Conservation (phyloP, 768 basidiomycete genomes). For the Boletus sensibilis region DNA sequence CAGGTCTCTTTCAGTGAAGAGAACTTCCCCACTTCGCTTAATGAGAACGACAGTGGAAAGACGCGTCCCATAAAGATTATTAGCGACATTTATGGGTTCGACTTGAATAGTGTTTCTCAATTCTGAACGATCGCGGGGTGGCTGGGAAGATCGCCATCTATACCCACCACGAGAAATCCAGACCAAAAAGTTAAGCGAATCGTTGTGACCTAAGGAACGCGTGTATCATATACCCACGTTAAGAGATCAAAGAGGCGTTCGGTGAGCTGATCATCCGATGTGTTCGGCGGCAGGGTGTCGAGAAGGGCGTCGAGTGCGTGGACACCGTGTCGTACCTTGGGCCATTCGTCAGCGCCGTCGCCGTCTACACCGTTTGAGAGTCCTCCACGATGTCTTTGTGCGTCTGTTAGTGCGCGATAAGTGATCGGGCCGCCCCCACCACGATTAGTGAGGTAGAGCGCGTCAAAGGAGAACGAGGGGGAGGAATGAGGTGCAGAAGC, state of each 20-base stretch:
- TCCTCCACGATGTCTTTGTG: slow-evolving; percentile 53
- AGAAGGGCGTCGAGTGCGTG: slow-evolving; percentile 46
- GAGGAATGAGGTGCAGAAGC: slow-evolving; percentile 16
- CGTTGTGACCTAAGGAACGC: not conserved
- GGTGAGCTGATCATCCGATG: slow-evolving; percentile 52
- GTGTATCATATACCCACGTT: slow-evolving; percentile 51
- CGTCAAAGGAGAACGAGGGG: slow-evolving; percentile 45
- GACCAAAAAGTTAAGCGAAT: slow-evolving; percentile 5
- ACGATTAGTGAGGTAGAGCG: slow-evolving; percentile 62
- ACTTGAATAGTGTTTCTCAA: slow-evolving; percentile 66
- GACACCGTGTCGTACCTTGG: slow-evolving; percentile 66
- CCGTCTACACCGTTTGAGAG: slow-evolving; percentile 78
- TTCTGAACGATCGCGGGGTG: slow-evolving; percentile 49
- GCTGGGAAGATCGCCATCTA: slow-evolving; percentile 35
- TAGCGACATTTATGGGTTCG: slow-evolving; percentile 40
- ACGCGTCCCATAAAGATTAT: slow-evolving; percentile 61
- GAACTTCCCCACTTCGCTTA: slow-evolving; percentile 52
- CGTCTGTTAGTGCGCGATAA: slow-evolving; percentile 48
- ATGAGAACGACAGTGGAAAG: slow-evolving; percentile 72
- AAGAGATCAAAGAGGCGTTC: slow-evolving; percentile 64
- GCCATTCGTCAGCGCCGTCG: slow-evolving; percentile 61
- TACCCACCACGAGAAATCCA: not conserved
- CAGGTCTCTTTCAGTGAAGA: slow-evolving; percentile 72
- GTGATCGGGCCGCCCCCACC: slow-evolving; percentile 64
- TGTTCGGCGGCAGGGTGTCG: slow-evolving; percentile 33